Base-by-base conservation (phyloP, 2,329 filamentous ascomycete species). In the Paraconiothyrium brasiliense region DNA sequence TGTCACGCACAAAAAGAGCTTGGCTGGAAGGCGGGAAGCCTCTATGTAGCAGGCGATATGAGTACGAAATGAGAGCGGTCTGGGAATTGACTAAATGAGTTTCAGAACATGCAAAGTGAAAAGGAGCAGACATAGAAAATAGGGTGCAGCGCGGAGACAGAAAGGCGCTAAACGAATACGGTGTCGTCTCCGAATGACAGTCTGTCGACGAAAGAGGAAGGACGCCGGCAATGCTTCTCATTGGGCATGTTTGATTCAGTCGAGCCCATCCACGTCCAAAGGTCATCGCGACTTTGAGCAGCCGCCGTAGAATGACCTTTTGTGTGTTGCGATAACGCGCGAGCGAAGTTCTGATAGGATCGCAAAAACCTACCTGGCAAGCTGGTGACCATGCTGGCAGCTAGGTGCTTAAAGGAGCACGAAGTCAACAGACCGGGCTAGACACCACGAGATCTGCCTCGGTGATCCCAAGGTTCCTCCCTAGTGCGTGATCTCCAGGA, bases 1-100 rank as follows among this genome's bases (percentile, higher is more conserved):
- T 64, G 69, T 71, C 68, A 73, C 69, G 65, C 58, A 61, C 58
- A 49, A 56, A 58, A 59, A 54, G 60, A 67, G 68, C 65, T 65
- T 73, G 68, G 70, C 66, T 62, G 58, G 39, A 24, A 54, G 34
- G 30, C 54, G 58, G 41, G 11, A 46, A 44, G 37, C 30, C 52
- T 39, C 52, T 56, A 58, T 62, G 43, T 57, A 51, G 57, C 57
- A 63, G 41, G 47, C 50, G 47, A 56, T 49, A 5, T 10, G 52
- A 9, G 35, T 4, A 46, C 27, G 10, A 39, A 16, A 30, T 30
- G 20, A 27, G 14, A 48, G n/a, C 20, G 48, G 43, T 57, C 30
- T 44, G 11, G 16, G 43, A 37, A 7, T 24, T 39, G 48, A 44
- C 39, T 39, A 35, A 48, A 39, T 8, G 24, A 57, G 41, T 41